Percentiles rank a stretch among this genome's conserved stretches.
These are phyloP conservation scores for Moringa oleifera DNA, from an alignment of 345 rosid species.

Conservation along the genomic window DNA sequence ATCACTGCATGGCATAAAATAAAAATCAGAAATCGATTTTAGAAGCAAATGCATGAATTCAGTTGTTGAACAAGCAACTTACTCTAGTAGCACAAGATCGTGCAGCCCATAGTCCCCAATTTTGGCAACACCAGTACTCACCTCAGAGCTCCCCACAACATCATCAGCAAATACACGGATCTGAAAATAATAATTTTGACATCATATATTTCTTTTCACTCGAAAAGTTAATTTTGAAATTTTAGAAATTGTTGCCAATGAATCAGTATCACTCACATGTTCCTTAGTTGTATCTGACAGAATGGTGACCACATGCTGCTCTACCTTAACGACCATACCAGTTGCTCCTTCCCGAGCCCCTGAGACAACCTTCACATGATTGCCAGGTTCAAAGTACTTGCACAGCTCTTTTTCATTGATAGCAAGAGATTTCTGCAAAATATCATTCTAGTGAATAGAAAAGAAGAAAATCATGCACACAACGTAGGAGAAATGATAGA, in stretches of 20 bases:
- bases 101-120: conserved; percentile 92
- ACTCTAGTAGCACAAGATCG: conserved; percentile 93
- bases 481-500: too few species aligned
- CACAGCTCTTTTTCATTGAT: conserved; percentile 84
- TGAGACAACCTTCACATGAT: conserved; percentile 91
- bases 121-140: conserved; percentile 80
- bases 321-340: conserved; percentile 98
- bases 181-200: conserved; percentile 40
- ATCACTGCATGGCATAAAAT: conserved; percentile 48
- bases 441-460: neutral
- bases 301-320: conserved; percentile 85
- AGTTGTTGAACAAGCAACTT: too few species aligned
- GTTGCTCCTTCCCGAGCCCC: conserved; percentile 94
- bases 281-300: conserved; percentile 91
- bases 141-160: conserved; percentile 97
- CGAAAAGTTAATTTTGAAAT: neutral
- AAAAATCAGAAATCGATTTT: too few species aligned
- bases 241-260: neutral
- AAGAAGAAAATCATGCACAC: neutral
- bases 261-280: conserved; percentile 47
- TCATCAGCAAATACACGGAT: conserved; percentile 93
- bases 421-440: conserved; percentile 70
- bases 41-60: too few species aligned
- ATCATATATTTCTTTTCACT: neutral
- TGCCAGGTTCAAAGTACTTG: conserved; percentile 96